Evolutionary conservation across 1,139 yeast species (phyloP).

Genomic region (Blastobotrys malaysiensis): DNA sequence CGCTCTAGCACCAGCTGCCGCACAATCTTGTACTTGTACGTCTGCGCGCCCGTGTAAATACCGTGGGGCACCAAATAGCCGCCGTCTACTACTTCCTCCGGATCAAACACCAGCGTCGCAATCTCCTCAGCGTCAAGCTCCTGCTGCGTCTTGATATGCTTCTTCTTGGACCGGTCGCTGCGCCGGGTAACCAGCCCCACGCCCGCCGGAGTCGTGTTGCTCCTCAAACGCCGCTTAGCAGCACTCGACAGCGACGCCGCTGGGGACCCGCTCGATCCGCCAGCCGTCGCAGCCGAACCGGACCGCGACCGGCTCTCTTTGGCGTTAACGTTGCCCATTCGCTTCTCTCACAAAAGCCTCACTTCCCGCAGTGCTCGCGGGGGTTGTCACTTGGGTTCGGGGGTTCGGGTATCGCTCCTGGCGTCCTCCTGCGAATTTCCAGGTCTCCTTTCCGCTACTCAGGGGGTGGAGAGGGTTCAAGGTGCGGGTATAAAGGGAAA

Average conservation of each 20-base stretch:
- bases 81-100: conserved; percentile 42
- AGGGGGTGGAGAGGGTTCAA: no score
- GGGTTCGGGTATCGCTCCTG: neutral
- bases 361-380: no score
- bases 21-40: conserved; percentile 68
- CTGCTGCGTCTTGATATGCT: conserved; percentile 4
- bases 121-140: conserved; percentile 3
- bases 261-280: neutral
- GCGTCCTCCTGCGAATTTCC: no score
- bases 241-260: conserved; percentile 2
- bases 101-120: conserved; percentile 27
- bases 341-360: neutral
- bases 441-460: no score
- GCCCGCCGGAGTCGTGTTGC: conserved; percentile 4
- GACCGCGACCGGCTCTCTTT: conserved; percentile 12
- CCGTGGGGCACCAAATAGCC: conserved; percentile 74
- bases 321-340: conserved; percentile 15
- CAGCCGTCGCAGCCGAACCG: conserved; percentile 1
- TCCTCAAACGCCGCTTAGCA: conserved; percentile 5
- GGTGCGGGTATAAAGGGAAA: no score
- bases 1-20: conserved; percentile 61
- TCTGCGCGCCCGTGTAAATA: conserved; percentile 70
- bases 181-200: neutral
- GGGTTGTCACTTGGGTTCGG: no score
- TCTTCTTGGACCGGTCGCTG: neutral